Conservation (phyloP, 495 filamentous ascomycete genomes). For the Penicillium subrubescens region DNA sequence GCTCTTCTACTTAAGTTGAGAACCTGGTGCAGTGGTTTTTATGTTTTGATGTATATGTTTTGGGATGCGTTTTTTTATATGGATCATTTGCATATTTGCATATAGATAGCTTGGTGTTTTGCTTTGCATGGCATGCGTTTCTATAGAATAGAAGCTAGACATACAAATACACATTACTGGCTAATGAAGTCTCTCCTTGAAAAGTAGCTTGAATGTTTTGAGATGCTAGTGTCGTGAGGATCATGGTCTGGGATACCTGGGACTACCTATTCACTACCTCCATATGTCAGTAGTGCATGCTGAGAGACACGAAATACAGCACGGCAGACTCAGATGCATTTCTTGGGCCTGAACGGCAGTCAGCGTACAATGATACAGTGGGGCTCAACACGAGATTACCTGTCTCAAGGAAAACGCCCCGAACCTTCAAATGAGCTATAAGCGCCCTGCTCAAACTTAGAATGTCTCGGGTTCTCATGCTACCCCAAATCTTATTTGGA, state of each 20-base stretch:
- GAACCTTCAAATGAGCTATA: neutral
- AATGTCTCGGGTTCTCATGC: neutral
- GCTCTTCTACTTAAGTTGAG: slow-evolving; percentile 25
- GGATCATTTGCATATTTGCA: slow-evolving; percentile 16
- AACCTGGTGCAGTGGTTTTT: neutral
- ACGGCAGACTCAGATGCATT: neutral
- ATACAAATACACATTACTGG: slow-evolving; percentile 18
- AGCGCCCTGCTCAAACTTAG: neutral
- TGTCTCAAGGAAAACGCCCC: neutral
- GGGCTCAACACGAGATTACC: neutral
- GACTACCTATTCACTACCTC: no score
- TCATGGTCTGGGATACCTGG: no score
- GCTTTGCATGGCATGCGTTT: slow-evolving; percentile 2
- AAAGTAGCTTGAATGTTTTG: neutral
- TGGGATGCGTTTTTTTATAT: neutral
- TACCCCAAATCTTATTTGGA: neutral
- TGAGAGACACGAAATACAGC: neutral
- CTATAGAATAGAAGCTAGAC: slow-evolving; percentile 15
- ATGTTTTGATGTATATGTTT: slow-evolving; percentile 7
- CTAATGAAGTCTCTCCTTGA: slow-evolving; percentile 20
- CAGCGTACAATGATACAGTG: neutral
- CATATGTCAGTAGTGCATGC: no score
- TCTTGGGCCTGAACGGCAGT: neutral
- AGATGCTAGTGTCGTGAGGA: no score
- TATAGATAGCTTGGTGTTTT: slow-evolving; percentile 13